phyloP scores from a whole-genome alignment of 1,139 yeast genomes.

The Arxiozyma slooffiae region DNA sequence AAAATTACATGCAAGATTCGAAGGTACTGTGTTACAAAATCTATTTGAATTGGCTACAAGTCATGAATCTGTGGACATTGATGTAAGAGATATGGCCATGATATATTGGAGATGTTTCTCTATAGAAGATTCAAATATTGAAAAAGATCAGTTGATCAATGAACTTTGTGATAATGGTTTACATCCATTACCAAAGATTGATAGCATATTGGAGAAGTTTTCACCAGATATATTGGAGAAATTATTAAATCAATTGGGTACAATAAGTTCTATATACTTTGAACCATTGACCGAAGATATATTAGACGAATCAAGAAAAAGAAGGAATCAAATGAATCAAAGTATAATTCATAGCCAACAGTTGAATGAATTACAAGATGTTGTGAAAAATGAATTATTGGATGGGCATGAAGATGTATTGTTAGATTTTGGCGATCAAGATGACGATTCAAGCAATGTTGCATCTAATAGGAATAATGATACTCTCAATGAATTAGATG shows the following conservation, averaged over 20 bases:
- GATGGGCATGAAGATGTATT: constrained; percentile 66
- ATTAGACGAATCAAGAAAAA: constrained; percentile 30
- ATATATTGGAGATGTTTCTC: constrained; percentile 90
- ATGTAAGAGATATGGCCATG: constrained; percentile 88
- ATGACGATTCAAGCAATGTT: constrained; percentile 23
- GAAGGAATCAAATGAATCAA: constrained; percentile 28
- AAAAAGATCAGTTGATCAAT: constrained; percentile 17
- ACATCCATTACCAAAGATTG: constrained; percentile 51
- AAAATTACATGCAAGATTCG: constrained; percentile 42
- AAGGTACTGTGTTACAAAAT: constrained; percentile 51
- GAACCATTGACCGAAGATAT: constrained; percentile 54
- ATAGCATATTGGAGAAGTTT: constrained; percentile 61
- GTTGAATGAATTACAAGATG: constrained; percentile 65
- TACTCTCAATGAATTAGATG: constrained; percentile 55
- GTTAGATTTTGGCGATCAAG: constrained; percentile 69
- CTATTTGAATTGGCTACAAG: constrained; percentile 65
- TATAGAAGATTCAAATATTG: constrained; percentile 32
- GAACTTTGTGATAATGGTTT: constrained; percentile 31
- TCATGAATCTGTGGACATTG: constrained; percentile 75
- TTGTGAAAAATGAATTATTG: constrained; percentile 71
- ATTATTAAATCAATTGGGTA: constrained; percentile 66
- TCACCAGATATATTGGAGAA: constrained; percentile 60
- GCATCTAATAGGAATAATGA: constrained; percentile 11
- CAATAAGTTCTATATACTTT: constrained; percentile 82
- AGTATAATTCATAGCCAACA: constrained; percentile 38